Evolutionary conservation across 768 basidiomycete genomes (phyloP), one percentile per base, ranked within the genome.

Genomic region (Leccinum olivaceopallidum): DNA sequence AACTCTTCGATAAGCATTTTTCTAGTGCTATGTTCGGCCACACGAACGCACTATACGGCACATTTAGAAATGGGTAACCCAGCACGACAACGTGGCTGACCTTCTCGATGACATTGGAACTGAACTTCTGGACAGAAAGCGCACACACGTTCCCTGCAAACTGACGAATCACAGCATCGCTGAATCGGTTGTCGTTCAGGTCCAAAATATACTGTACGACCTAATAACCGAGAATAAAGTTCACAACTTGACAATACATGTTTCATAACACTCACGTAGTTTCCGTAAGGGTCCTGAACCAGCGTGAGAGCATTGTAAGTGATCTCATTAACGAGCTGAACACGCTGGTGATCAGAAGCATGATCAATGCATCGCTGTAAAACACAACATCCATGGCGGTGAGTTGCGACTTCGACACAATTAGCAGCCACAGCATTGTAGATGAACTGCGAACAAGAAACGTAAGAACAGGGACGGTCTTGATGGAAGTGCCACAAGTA

Each of bases 371-470:
- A 98, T 61, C 97, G 86, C 75, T 99, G 97, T 49, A 99, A 81
- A 57, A 99, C 97, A 74, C 97, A 99, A 76, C 97, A 98, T 16
- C 97, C 97, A 70, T 99, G 97, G 63, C 94, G 90, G 71, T 96
- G 94, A 50, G 94, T 96, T 16, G 97, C 97, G 63, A 99, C 97
- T 77, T 99, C 97, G 56, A 99, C 94, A 69, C 97, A 97, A 77
- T 98, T 98, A 36, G 94, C 92, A 28, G 97, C 97, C 37, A 99
- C 96, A 59, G 97, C 96, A 69, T 98, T 98, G 78, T 98, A 99
- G 69, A 99, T 24, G 24, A 24, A 24, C 24, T 24, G 24, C 24
- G 24, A 24, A 6, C 1, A 30, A 53, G 57, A 20, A 28, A 26
- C 9, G n/a, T 63, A 4, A 63, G 56, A 32, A 9, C n/a, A n/a